phyloP scores from a whole-genome alignment of 2,329 filamentous ascomycete genomes.

The Exophiala xenobiotica region DNA sequence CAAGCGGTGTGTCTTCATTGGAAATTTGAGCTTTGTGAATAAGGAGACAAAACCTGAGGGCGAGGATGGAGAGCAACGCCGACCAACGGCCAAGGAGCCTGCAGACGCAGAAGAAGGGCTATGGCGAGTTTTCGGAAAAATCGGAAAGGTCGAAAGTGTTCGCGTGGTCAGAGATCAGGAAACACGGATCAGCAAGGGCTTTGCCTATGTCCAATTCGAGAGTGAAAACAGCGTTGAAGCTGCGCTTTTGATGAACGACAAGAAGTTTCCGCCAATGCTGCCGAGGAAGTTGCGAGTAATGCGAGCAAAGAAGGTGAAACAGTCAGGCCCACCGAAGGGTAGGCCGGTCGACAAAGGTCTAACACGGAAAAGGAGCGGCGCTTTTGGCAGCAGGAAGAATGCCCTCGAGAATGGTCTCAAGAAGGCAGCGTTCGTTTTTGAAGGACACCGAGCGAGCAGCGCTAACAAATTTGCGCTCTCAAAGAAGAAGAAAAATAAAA shows the following conservation, averaged over 20 bases:
- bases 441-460: conserved; percentile 44
- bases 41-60: conserved; percentile 70
- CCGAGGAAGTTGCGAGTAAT: conserved; percentile 82
- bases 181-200: conserved; percentile 92
- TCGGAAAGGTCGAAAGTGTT: conserved; percentile 85
- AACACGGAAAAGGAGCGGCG: not conserved
- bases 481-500: conserved; percentile 37
- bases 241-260: conserved; percentile 83
- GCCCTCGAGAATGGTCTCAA: not conserved
- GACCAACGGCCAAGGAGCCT: conserved; percentile 67
- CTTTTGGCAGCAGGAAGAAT: not conserved
- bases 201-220: conserved; percentile 96
- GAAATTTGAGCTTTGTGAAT: conserved; percentile 93
- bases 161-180: conserved; percentile 85
- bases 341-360: conserved; percentile 20
- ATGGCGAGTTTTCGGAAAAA: conserved; percentile 75
- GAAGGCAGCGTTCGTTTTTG: conserved; percentile 39
- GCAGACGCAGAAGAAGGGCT: conserved; percentile 90
- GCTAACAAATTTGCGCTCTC: conserved; percentile 36
- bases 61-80: conserved; percentile 67
- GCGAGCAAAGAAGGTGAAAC: conserved; percentile 65
- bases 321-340: conserved; percentile 31
- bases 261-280: conserved; percentile 93
- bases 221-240: conserved; percentile 85
- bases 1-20: conserved; percentile 90